These are phyloP conservation scores for Thymus mandschuricus DNA, from an alignment of 257 asterid species.

Conservation along the genomic window DNA sequence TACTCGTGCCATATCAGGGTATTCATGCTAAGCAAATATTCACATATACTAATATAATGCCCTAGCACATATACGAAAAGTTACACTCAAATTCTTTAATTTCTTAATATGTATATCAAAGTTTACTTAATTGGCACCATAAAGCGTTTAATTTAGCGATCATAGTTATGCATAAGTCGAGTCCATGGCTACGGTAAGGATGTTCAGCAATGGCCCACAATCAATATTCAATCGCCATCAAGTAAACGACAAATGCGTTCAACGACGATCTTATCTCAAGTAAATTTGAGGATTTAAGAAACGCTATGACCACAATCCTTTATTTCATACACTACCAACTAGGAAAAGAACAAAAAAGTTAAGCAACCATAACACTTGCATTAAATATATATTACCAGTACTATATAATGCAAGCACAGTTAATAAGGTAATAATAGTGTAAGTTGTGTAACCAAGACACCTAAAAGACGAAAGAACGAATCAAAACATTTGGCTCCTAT, in stretches of 20 bases:
- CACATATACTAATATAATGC: too few relatives aligned
- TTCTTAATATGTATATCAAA: background rate
- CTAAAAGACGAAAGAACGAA: too few relatives aligned
- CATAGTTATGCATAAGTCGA: background rate
- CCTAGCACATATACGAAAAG: conserved; percentile 6
- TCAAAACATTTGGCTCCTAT: too few relatives aligned
- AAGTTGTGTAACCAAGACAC: too few relatives aligned
- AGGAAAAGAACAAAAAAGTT: too few relatives aligned
- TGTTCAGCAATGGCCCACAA: background rate
- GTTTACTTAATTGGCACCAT: conserved; percentile 1
- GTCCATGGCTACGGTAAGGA: background rate
- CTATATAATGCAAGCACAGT: background rate
- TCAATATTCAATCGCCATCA: background rate
- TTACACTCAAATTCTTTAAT: background rate
- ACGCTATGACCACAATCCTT: too few relatives aligned
- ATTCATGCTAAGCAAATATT: too few relatives aligned
- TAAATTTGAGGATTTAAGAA: too few relatives aligned
- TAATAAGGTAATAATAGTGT: background rate
- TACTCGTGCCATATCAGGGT: too few relatives aligned
- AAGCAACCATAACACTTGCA: too few relatives aligned
- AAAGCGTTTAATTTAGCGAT: background rate
- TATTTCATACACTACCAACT: too few relatives aligned
- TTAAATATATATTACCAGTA: background rate
- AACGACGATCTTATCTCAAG: background rate
- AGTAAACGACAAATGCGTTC: background rate